These are phyloP conservation scores for Hyaloscypha variabilis DNA, from an alignment of 495 filamentous ascomycete species.

Conservation along the genomic window DNA sequence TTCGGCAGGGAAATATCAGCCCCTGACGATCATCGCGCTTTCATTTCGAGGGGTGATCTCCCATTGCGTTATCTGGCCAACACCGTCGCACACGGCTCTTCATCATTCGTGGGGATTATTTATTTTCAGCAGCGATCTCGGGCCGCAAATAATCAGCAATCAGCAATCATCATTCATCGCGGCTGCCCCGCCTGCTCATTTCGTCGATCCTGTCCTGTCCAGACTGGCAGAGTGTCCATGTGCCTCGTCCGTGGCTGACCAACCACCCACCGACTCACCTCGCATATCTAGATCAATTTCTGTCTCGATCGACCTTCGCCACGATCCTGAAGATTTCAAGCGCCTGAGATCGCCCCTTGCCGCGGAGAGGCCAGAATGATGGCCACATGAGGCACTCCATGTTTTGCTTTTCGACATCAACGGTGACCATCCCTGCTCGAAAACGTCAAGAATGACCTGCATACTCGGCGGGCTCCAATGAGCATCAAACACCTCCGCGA, in stretches of 20 bases:
- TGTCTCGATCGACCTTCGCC: neutral
- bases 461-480: constrained; percentile 2
- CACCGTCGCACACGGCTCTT: neutral
- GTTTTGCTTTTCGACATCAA: constrained; percentile 14
- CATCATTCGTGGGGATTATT: neutral
- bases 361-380: neutral
- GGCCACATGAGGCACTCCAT: constrained; percentile 4
- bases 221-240: neutral
- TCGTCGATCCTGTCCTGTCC: neutral
- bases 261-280: neutral
- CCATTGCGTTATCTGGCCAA: neutral
- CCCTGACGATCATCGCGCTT: neutral
- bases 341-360: neutral
- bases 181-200: neutral
- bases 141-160: neutral
- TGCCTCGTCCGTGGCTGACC: neutral
- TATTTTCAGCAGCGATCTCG: neutral
- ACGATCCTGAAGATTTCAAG: neutral
- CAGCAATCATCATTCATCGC: neutral
- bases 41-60: neutral
- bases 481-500: neutral
- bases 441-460: constrained; percentile 7
- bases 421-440: neutral
- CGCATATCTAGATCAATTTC: neutral
- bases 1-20: neutral